A percentile compares a stretch with the other conserved stretches of the same genome.
Conservation (phyloP, 2,329 filamentous ascomycete species). For the Colletotrichum agaves region DNA sequence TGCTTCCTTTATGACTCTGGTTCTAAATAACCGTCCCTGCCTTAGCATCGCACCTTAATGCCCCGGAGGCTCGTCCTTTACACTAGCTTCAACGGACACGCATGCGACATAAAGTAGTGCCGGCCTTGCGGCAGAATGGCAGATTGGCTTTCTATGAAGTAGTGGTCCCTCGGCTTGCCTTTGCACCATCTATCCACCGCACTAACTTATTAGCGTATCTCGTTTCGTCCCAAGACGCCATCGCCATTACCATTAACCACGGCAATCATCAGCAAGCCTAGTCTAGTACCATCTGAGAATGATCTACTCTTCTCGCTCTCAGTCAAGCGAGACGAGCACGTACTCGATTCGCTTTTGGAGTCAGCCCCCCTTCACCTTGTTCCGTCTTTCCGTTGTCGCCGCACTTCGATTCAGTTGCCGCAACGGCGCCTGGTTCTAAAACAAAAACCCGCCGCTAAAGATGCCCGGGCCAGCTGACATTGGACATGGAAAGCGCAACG, state of each 20-base stretch:
- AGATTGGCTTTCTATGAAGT: slow-evolving; percentile 23
- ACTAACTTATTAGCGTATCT: slow-evolving; percentile 1
- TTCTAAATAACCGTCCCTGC: background rate
- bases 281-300: slow-evolving; percentile 18
- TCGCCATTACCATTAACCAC: slow-evolving; percentile 1
- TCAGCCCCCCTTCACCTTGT: slow-evolving; percentile 5
- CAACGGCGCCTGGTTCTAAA: slow-evolving; percentile 28
- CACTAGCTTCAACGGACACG: slow-evolving; percentile 19
- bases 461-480: slow-evolving; percentile 12
- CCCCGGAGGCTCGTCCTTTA: background rate
- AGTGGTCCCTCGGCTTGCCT: slow-evolving; percentile 6
- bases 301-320: background rate
- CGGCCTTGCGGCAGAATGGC: slow-evolving; percentile 30
- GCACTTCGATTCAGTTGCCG: slow-evolving; percentile 24
- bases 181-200: background rate
- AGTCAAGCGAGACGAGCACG: slow-evolving; percentile 3
- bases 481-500: slow-evolving; percentile 20
- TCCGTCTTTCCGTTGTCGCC: slow-evolving; percentile 17
- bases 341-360: slow-evolving; percentile 8
- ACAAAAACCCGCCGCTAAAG: slow-evolving; percentile 15
- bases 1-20: background rate
- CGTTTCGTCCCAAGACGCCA: slow-evolving; percentile 19
- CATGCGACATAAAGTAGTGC: slow-evolving; percentile 7
- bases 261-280: background rate
- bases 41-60: background rate